A percentile compares a stretch with the other conserved stretches of the same genome.
Evolutionary conservation across 441 rosid species (phyloP).

Genomic region (Rhodomyrtus psidioides): DNA sequence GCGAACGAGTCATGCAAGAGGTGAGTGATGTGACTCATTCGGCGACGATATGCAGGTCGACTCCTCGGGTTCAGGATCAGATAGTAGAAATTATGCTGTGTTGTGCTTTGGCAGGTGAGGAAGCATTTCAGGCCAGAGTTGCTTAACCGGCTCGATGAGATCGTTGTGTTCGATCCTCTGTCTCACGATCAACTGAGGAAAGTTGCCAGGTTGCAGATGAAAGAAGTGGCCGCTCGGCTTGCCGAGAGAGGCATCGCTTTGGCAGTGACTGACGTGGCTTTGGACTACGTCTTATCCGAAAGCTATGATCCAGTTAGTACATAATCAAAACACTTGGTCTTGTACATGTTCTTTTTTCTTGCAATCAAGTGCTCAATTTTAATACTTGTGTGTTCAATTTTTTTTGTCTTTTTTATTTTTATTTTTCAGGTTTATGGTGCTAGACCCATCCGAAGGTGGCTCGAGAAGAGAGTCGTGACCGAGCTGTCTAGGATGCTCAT

Average conservation of each 20-base stretch:
- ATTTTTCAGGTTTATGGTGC: slow-evolving; percentile 66
- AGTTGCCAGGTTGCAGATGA: slow-evolving; percentile 77
- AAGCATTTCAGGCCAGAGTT: slow-evolving; percentile 83
- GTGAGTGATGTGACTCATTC: slow-evolving; percentile 9
- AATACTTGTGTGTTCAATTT: neutral
- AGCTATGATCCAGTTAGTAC: slow-evolving; percentile 60
- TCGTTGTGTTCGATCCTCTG: slow-evolving; percentile 79
- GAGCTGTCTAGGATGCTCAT: slow-evolving; percentile 75
- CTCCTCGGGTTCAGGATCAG: neutral
- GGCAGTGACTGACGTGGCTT: slow-evolving; percentile 64
- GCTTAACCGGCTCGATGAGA: slow-evolving; percentile 76
- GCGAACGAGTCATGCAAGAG: slow-evolving; percentile 76
- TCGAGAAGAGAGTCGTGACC: slow-evolving; percentile 79
- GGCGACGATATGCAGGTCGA: neutral
- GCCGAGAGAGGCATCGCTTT: slow-evolving; percentile 77
- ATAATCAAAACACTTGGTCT: neutral
- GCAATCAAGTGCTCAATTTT: neutral
- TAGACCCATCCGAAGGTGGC: slow-evolving; percentile 89
- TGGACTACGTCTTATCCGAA: slow-evolving; percentile 56
- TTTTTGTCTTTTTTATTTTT: neutral
- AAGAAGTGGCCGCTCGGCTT: slow-evolving; percentile 68
- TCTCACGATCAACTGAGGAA: slow-evolving; percentile 78
- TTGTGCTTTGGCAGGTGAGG: slow-evolving; percentile 36
- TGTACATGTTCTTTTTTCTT: neutral
- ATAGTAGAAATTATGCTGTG: neutral